These are phyloP conservation scores for Gossypium longicalyx DNA, from an alignment of 345 rosid genomes.

Conservation along the genomic window DNA sequence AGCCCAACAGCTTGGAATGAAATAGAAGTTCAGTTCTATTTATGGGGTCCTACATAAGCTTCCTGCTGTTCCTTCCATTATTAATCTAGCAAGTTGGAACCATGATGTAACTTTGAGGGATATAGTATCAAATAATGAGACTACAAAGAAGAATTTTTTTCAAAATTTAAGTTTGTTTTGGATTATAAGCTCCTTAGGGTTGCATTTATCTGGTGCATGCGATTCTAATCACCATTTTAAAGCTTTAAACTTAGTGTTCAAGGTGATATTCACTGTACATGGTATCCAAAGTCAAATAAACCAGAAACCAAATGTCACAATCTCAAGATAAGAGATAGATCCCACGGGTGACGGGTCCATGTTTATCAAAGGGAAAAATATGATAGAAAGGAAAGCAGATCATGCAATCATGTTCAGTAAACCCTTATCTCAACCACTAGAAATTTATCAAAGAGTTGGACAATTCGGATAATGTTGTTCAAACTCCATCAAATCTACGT, in stretches of 20 bases:
- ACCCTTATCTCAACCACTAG: conserved; percentile 7
- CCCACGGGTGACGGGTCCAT: background rate
- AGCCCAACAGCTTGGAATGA: background rate
- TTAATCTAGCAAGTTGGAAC: background rate
- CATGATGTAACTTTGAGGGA: too few species aligned
- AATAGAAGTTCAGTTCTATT: background rate
- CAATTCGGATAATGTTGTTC: conserved; percentile 9
- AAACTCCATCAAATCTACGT: conserved; percentile 9
- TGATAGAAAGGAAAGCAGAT: background rate
- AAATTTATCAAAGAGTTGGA: background rate
- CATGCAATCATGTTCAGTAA: conserved; percentile 2
- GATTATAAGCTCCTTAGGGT: too few species aligned
- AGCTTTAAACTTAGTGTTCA: too few species aligned
- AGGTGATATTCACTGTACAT: too few species aligned
- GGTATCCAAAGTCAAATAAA: background rate
- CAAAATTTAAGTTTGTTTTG: too few species aligned
- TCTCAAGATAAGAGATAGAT: conserved; percentile 3
- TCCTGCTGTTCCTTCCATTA: background rate
- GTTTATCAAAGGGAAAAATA: background rate
- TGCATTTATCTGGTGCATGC: too few species aligned
- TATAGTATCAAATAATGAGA: too few species aligned
- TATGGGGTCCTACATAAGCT: background rate
- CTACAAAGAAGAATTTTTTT: too few species aligned
- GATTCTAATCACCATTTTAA: too few species aligned
- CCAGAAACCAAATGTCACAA: conserved; percentile 2